phyloP scores from a whole-genome alignment of 2,329 filamentous ascomycete genomes.

The Claviceps purpurea region DNA sequence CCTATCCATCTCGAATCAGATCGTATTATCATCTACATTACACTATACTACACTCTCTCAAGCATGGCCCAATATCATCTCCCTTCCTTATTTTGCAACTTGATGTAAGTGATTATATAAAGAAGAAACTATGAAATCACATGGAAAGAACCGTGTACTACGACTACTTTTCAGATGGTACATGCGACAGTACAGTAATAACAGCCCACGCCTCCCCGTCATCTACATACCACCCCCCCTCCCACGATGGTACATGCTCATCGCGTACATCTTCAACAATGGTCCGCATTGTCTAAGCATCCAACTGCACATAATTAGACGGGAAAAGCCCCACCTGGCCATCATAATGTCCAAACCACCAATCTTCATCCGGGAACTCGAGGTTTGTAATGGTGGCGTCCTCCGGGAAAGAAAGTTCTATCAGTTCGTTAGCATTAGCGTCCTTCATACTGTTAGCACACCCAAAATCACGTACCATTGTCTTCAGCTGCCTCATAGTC shows the following conservation, averaged over 20 bases:
- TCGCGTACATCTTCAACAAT: neutral
- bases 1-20: too few species aligned
- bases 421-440: neutral
- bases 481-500: constrained; percentile 97
- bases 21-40: too few species aligned
- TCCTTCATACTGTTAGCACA: neutral
- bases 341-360: constrained; percentile 86
- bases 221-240: too few species aligned
- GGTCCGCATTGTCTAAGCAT: constrained; percentile 16
- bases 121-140: too few species aligned
- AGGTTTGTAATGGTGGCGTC: constrained; percentile 69
- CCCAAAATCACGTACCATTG: constrained; percentile 43
- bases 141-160: too few species aligned
- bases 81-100: too few species aligned
- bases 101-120: too few species aligned
- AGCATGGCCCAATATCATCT: too few species aligned
- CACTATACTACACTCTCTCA: too few species aligned
- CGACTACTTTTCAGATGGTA: too few species aligned
- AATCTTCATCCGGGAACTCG: constrained; percentile 96
- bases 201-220: too few species aligned
- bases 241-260: neutral
- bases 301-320: constrained; percentile 53
- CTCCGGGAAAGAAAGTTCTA: constrained; percentile 72
- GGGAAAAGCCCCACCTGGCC: constrained; percentile 77
- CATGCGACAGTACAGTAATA: too few species aligned